Percentiles rank a stretch among this genome's conserved stretches.
phyloP scores from a whole-genome alignment of 495 filamentous ascomycete species.

The Neurospora discreta region DNA sequence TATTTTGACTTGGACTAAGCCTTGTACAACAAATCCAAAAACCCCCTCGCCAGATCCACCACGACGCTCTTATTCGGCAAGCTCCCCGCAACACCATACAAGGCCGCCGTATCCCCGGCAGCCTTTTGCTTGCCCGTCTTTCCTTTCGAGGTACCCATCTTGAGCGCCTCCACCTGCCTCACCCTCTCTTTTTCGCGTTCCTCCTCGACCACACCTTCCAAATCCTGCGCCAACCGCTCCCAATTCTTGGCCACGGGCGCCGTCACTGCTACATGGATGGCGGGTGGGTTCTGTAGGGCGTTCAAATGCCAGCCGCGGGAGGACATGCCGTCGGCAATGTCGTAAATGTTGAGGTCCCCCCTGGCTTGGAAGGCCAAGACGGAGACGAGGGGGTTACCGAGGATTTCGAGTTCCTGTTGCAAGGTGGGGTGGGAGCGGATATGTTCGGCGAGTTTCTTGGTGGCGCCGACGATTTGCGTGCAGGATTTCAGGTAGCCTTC shows the following conservation, averaged over 20 bases:
- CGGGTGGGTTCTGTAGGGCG: constrained; percentile 79
- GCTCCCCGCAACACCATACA: constrained; percentile 93
- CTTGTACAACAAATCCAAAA: constrained; percentile 94
- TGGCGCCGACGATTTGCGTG: constrained; percentile 74
- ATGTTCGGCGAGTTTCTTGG: constrained; percentile 72
- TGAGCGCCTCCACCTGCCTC: constrained; percentile 42
- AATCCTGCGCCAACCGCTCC: constrained; percentile 65
- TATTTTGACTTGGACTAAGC: constrained; percentile 33
- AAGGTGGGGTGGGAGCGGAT: constrained; percentile 56
- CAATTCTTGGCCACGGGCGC: constrained; percentile 70
- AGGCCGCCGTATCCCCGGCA: constrained; percentile 65
- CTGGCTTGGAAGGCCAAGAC: constrained; percentile 77
- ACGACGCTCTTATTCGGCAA: constrained; percentile 93
- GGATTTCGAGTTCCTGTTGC: constrained; percentile 57
- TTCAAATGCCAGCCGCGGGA: constrained; percentile 90
- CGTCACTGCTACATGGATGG: constrained; percentile 96
- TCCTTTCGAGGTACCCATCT: constrained; percentile 41
- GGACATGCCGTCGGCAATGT: constrained; percentile 76
- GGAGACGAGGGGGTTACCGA: constrained; percentile 79
- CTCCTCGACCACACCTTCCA: constrained; percentile 65
- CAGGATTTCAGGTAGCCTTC: constrained; percentile 80
- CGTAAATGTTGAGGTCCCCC: constrained; percentile 66
- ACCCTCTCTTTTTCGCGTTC: constrained; percentile 59
- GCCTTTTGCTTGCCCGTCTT: constrained; percentile 44
- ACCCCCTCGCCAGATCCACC: constrained; percentile 77